Percentiles rank a stretch among this genome's conserved stretches.
phyloP scores from a whole-genome alignment of 805 yeast species.

The Limtongozyma cylindracea region DNA sequence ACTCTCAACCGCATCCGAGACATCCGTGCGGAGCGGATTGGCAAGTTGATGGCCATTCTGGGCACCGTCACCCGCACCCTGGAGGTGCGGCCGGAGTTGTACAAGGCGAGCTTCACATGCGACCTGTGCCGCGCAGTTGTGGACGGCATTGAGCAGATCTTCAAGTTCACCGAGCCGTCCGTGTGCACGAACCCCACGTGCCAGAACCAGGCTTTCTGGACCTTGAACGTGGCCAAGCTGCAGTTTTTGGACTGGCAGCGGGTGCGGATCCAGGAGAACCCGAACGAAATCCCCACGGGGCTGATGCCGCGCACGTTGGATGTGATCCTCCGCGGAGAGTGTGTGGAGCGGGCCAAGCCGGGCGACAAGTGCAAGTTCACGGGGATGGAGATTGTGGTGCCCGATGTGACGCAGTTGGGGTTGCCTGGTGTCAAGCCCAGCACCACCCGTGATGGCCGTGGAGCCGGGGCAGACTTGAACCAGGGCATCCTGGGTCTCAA shows the following conservation, averaged over 20 bases:
- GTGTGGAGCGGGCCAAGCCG: slow-evolving; percentile 90
- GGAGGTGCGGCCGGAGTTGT: slow-evolving; percentile 89
- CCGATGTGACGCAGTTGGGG: slow-evolving; percentile 84
- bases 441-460: slow-evolving; percentile 40
- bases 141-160: slow-evolving; percentile 78
- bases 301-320: slow-evolving; percentile 96
- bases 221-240: slow-evolving; percentile 59
- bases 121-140: slow-evolving; percentile 68
- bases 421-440: slow-evolving; percentile 87
- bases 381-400: slow-evolving; percentile 86
- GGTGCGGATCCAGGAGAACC: slow-evolving; percentile 83
- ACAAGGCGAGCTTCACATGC: slow-evolving; percentile 69
- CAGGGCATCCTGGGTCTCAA: slow-evolving; percentile 79
- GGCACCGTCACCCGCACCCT: slow-evolving; percentile 94
- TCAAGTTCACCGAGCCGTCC: slow-evolving; percentile 86
- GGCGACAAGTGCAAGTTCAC: slow-evolving; percentile 90
- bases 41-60: slow-evolving; percentile 57
- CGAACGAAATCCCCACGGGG: slow-evolving; percentile 94
- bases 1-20: slow-evolving; percentile 69
- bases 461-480: slow-evolving; percentile 42
- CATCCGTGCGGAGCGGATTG: slow-evolving; percentile 71
- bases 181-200: slow-evolving; percentile 83
- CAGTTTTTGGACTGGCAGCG: slow-evolving; percentile 93
- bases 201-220: slow-evolving; percentile 69
- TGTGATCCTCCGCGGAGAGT: slow-evolving; percentile 76